These are phyloP conservation scores for Tolypocladium sp. DNA, from an alignment of 2,329 filamentous ascomycete species.

Conservation along the genomic window DNA sequence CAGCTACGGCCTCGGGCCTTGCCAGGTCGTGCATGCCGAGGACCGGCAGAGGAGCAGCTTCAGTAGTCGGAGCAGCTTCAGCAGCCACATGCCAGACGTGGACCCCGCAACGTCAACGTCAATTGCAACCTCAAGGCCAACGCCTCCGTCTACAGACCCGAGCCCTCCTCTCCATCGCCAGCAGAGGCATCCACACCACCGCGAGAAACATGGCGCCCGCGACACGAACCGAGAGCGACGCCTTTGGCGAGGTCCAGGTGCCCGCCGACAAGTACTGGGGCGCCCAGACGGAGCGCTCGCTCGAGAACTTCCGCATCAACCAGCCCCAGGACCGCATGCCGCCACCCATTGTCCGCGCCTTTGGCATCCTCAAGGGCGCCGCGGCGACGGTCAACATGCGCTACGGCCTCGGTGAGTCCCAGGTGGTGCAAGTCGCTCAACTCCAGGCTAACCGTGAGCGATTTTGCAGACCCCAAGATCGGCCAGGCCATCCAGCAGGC, in stretches of 20 bases:
- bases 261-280: conserved; percentile 95
- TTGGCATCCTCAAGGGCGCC: conserved; percentile 95
- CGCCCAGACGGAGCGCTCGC: conserved; percentile 89
- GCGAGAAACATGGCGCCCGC: conserved; percentile 23
- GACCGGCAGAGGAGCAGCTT: neutral
- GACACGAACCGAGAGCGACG: conserved; percentile 85
- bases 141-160: neutral
- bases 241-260: conserved; percentile 95
- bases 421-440: too few relatives aligned
- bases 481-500: conserved; percentile 92
- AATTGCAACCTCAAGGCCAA: neutral
- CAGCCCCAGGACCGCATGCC: conserved; percentile 99
- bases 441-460: neutral
- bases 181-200: conserved; percentile 9
- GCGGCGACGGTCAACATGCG: conserved; percentile 93
- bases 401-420: conserved; percentile 67
- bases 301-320: conserved; percentile 98
- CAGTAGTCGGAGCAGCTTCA: neutral
- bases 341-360: conserved; percentile 80
- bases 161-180: neutral
- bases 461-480: conserved; percentile 52
- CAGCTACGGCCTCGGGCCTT: neutral
- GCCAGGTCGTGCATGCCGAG: neutral
- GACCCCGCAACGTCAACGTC: neutral
- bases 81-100: neutral